Evolutionary conservation across 768 basidiomycete genomes (phyloP).

Genomic region (Sporobolomyces phaffii): DNA sequence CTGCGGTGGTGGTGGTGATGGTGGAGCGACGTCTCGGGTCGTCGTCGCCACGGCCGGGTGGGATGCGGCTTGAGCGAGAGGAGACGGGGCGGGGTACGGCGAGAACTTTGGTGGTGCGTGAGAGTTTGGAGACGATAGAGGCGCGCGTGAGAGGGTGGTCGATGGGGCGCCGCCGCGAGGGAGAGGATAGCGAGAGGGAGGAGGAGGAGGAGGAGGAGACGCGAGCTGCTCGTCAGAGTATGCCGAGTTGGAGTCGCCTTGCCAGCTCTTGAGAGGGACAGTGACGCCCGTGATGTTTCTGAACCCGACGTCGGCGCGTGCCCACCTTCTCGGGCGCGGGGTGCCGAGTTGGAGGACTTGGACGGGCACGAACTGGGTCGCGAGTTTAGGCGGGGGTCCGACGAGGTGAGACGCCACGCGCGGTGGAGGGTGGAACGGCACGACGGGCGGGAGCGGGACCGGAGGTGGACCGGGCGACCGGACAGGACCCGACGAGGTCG

Average conservation of each 20-base stretch:
- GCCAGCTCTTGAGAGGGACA: constrained; percentile 12
- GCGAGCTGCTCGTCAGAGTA: constrained; percentile 25
- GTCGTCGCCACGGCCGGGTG: too few relatives aligned
- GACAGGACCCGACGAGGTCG: background rate
- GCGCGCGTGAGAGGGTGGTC: background rate
- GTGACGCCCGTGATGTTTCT: constrained; percentile 2
- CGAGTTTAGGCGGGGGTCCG: constrained; percentile 20
- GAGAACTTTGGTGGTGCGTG: background rate
- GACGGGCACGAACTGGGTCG: constrained; percentile 11
- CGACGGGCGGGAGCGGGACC: background rate
- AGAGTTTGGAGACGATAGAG: background rate
- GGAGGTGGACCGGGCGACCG: background rate
- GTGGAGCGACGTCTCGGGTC: too few relatives aligned
- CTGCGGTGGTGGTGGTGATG: background rate
- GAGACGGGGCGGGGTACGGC: background rate
- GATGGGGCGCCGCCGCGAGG: background rate
- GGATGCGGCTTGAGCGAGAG: background rate
- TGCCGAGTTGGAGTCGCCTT: constrained; percentile 20
- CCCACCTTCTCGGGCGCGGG: constrained; percentile 30
- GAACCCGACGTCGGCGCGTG: constrained; percentile 1
- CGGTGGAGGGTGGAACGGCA: background rate
- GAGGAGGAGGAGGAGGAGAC: constrained; percentile 12
- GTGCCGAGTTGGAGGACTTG: constrained; percentile 10
- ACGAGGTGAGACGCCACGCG: background rate
- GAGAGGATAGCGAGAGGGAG: background rate